Percentiles rank a stretch among this genome's conserved stretches.
phyloP scores from a whole-genome alignment of 768 basidiomycete genomes.

The Suillus weaverae region DNA sequence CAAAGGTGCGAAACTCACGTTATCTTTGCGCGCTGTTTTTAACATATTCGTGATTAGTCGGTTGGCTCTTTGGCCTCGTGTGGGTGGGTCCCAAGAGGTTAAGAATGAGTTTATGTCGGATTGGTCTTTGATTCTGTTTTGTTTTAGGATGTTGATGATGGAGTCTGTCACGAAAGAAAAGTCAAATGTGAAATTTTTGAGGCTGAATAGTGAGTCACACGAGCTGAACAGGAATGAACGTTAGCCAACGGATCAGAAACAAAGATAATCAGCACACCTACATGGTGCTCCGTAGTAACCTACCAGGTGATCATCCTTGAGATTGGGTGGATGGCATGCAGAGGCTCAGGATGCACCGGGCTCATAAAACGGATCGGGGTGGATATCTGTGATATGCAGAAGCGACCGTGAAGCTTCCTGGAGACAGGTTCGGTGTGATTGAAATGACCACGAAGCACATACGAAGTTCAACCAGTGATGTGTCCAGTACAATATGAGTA shows the following conservation, averaged over 20 bases:
- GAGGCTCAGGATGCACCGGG: conserved; percentile 48
- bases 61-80: no score
- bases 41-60: no score
- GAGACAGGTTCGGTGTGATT: conserved; percentile 30
- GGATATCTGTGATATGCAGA: conserved; percentile 81
- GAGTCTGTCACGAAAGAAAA: no score
- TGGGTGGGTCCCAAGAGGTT: no score
- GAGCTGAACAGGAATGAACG: conserved; percentile 41
- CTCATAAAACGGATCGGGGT: conserved; percentile 71
- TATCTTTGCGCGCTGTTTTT: no score
- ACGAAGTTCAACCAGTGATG: conserved; percentile 4
- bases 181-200: conserved; percentile 80
- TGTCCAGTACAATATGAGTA: conserved; percentile 41
- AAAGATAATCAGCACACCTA: conserved; percentile 46
- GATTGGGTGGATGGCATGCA: conserved; percentile 63
- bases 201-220: conserved; percentile 77
- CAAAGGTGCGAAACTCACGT: no score
- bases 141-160: no score
- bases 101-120: no score
- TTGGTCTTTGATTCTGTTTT: no score
- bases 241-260: background rate
- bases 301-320: conserved; percentile 53
- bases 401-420: conserved; percentile 67
- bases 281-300: conserved; percentile 67
- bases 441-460: background rate